Evolutionary conservation across 2,329 filamentous ascomycete species (phyloP).

Genomic region (Cladophialophora psammophila): DNA sequence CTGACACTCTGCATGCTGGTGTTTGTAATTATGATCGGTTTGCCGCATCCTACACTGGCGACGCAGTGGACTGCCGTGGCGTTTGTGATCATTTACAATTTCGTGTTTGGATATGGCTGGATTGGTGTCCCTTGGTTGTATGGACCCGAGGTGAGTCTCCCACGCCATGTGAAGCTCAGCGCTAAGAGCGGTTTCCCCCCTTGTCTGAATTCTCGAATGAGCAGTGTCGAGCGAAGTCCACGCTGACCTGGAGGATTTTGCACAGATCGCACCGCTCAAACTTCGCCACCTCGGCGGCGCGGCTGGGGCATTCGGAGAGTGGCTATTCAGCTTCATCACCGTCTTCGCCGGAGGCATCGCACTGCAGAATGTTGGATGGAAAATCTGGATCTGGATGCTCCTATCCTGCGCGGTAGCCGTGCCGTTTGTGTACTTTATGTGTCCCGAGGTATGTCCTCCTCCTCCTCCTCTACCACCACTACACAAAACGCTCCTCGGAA

Average conservation of each 20-base stretch:
- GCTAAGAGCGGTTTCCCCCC: no score
- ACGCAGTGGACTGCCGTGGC: conserved; percentile 32
- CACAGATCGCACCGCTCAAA: conserved; percentile 48
- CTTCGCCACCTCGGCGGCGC: conserved; percentile 48
- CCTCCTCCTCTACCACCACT: not conserved
- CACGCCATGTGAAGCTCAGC: not conserved
- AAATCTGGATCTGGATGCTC: conserved; percentile 50
- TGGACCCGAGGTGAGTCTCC: conserved; percentile 42
- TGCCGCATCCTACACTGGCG: conserved; percentile 32
- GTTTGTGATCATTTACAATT: conserved; percentile 28
- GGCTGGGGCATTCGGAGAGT: conserved; percentile 48
- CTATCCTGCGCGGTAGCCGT: conserved; percentile 34
- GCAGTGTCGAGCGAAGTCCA: no score
- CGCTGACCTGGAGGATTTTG: not conserved
- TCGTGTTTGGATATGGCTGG: conserved; percentile 34
- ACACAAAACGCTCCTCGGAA: not conserved
- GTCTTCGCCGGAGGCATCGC: conserved; percentile 34
- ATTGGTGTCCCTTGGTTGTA: conserved; percentile 46
- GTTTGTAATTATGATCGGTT: conserved; percentile 34
- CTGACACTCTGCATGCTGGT: conserved; percentile 30
- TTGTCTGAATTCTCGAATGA: no score
- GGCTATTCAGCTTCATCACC: conserved; percentile 35
- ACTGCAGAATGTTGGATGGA: conserved; percentile 42
- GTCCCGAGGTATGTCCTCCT: conserved; percentile 32
- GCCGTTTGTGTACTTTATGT: conserved; percentile 35